Conservation (phyloP, 768 basidiomycete species). For the Lentinula raphanica region DNA sequence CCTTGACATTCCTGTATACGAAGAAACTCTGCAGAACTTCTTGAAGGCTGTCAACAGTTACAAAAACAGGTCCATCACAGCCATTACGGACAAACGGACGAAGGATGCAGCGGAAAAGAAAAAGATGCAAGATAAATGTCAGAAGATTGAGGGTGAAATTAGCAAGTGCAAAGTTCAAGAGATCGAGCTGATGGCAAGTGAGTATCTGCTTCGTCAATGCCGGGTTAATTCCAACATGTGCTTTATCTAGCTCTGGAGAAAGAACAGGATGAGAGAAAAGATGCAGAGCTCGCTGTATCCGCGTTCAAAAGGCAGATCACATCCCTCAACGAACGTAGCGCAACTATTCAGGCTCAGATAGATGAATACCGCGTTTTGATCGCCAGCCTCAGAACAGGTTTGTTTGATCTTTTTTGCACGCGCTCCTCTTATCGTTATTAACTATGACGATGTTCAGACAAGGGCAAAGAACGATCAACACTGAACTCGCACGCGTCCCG, state of each 20-base stretch:
- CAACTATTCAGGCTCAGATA: slow-evolving; percentile 61
- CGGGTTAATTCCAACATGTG: neutral
- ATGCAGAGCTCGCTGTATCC: slow-evolving; percentile 56
- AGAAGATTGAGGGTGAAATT: slow-evolving; percentile 62
- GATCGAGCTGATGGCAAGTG: slow-evolving; percentile 73
- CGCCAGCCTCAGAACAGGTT: slow-evolving; percentile 62
- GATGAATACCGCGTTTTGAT: slow-evolving; percentile 64
- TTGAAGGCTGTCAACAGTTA: slow-evolving; percentile 68
- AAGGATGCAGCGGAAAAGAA: slow-evolving; percentile 61
- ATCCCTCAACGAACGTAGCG: slow-evolving; percentile 53
- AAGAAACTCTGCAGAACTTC: slow-evolving; percentile 66
- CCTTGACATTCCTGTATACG: slow-evolving; percentile 56
- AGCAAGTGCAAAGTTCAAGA: slow-evolving; percentile 74
- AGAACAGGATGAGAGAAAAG: slow-evolving; percentile 71
- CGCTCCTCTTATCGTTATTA: neutral
- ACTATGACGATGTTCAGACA: slow-evolving; percentile 50
- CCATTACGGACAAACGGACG: slow-evolving; percentile 63
- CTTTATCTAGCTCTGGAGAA: slow-evolving; percentile 47
- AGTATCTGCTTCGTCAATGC: neutral
- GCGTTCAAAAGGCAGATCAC: slow-evolving; percentile 63
- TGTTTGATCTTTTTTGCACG: neutral
- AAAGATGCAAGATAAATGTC: slow-evolving; percentile 53
- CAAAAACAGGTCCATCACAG: slow-evolving; percentile 63
- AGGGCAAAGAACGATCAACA: slow-evolving; percentile 55
- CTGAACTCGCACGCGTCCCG: slow-evolving; percentile 49